Percentiles rank a stretch among this genome's conserved stretches.
These are phyloP conservation scores for Eimeria necatrix DNA, from an alignment of 169 alveolate genomes.

Conservation along the genomic window DNA sequence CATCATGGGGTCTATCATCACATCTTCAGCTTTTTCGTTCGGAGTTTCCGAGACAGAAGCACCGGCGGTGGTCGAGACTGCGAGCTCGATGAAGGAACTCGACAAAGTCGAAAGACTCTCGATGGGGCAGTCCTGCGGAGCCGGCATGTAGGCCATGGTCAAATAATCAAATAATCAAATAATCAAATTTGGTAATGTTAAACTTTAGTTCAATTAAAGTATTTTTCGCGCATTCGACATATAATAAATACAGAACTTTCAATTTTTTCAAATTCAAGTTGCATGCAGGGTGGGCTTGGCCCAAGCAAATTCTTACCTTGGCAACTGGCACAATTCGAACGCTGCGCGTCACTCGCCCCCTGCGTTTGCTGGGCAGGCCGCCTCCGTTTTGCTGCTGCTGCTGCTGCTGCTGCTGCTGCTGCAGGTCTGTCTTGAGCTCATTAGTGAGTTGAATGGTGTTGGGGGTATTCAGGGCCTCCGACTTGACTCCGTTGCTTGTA, in stretches of 20 bases:
- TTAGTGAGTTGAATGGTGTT: constrained; percentile 47
- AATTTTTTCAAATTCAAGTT: background rate
- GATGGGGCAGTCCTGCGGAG: constrained; percentile 71
- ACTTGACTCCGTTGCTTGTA: background rate
- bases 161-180: too few relatives aligned
- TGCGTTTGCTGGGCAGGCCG: constrained; percentile 60
- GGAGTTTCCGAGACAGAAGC: constrained; percentile 54
- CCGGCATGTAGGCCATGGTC: background rate
- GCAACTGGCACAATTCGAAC: constrained; percentile 84
- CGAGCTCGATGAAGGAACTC: constrained; percentile 59
- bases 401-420: background rate
- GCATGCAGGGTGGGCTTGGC: background rate
- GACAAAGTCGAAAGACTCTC: constrained; percentile 51
- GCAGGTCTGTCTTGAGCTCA: constrained; percentile 5
- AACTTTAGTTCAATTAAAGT: background rate
- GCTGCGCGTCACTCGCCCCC: constrained; percentile 80
- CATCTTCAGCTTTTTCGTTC: constrained; percentile 65
- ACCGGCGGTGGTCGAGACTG: background rate
- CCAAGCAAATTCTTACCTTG: constrained; percentile 76
- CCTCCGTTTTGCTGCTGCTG: too few relatives aligned
- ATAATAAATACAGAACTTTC: constrained; percentile 14
- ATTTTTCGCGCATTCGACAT: background rate
- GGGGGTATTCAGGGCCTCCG: constrained; percentile 63
- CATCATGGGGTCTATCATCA: constrained; percentile 17
- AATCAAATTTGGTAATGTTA: background rate